Evolutionary conservation across 1,284 basidiomycete genomes (phyloP), one percentile per base, ranked within the genome.

Genomic region (Fomitopsis palustris): DNA sequence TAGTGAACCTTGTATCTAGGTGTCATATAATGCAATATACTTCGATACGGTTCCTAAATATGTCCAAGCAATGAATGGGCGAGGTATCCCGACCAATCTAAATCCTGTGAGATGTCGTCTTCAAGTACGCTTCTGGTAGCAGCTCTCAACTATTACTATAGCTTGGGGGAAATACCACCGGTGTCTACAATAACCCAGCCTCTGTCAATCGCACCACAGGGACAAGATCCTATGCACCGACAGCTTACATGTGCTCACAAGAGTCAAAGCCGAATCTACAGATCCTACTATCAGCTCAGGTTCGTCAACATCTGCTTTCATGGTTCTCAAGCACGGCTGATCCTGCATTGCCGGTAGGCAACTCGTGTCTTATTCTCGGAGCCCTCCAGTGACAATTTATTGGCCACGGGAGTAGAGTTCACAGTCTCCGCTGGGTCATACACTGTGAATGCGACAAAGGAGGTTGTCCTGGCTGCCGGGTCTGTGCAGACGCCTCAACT

Each of bases 401-500:
- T 41, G 53, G 63, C 63, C 8, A 62, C 59, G 16, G 61, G 61
- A 16, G 63, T 61, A 4, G 31, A 61, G 33, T 63, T 63, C 39
- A 37, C 45, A 8, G 17, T 43, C 8, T 38, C 55, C 16, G 35
- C 23, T 7, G 21, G 54, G 25, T 16, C n/a, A 5, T 56, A 53
- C 25, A 56, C 41, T 2, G 57, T 53, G 16, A 42, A 39, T 14
- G 64, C 61, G 9, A 23, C 35, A 12, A 59, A 57, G 25, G 66
- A 67, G 52, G 57, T 67, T 25, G 61, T 66, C 9, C 49, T 65
- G 10, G 60, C 61, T 16, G 53, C 63, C 43, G 65, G 68, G 31
- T 54, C 65, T 5, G 52, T 63, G 12, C 66, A 67, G 25, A 67
- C 67, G 7, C 69, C 68, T 6, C 69, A 72, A 19, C 29, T 70